Base-by-base conservation (phyloP, 2,329 filamentous ascomycete species). In the Trichoderma koningiopsis region DNA sequence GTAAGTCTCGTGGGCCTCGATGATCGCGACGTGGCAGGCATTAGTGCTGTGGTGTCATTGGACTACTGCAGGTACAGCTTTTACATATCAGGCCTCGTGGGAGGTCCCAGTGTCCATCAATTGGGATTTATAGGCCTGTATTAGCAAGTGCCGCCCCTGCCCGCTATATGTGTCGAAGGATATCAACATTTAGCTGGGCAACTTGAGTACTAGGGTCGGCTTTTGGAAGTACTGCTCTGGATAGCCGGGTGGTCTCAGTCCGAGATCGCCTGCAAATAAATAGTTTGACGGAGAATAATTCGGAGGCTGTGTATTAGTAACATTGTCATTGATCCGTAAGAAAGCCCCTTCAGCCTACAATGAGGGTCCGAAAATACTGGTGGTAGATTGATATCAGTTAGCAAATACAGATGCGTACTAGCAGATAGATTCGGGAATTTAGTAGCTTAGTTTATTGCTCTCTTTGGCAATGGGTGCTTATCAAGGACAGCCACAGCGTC, bases 41-140 rank as follows among this genome's bases (percentile, higher is more conserved):
- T 49, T 67, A n/a, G 55, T 40, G 43, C 35, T 19, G 55, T 35
- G 22, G 40, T 47, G 16, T n/a, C 33, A 61, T 68, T 57, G 31
- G 49, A 14, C 66, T 68, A 68, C 66, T 68, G 58, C 66, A 68
- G 58, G 66, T 62, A 68, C 66, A 24, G 22, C 37, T 33, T 52
- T 22, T 29, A 22, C 22, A 19, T 37, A 29, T 43, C 19, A 49
- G n/a, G n/a, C 24, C 22, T 22, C n/a, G 22, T 49, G 3, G 33
- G 3, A 35, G 33, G 33, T 1, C 1, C 4, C 19, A 13, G 47
- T 49, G 22, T 11, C 11, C 47, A 22, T 24, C 47, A 24, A 5
- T 11, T 13, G 11, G 47, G 47, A 49, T 24, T 49, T 49, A 49
- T 11, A 22, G 2, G n/a, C 47, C 47, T 49, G 11, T 49, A 49